Evolutionary conservation across 257 asterid genomes (phyloP).

Genomic region (Salvia splendens): DNA sequence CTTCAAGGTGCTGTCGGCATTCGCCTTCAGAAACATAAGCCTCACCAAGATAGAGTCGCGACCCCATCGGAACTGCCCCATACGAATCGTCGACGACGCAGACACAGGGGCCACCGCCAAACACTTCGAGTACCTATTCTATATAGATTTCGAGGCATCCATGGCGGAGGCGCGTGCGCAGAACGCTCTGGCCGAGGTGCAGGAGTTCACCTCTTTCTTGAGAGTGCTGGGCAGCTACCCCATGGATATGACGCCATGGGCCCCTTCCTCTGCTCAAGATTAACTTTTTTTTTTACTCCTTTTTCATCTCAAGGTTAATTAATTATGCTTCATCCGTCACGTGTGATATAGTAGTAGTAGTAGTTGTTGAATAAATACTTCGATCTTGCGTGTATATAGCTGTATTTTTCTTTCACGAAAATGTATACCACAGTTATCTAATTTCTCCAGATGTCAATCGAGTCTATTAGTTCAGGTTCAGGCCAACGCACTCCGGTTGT

Average conservation of each 20-base stretch:
- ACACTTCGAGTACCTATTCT: constrained; percentile 86
- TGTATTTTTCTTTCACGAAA: too few relatives aligned
- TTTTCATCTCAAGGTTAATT: neutral
- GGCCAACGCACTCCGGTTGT: too few relatives aligned
- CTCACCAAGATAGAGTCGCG: constrained; percentile 87
- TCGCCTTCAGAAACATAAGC: constrained; percentile 77
- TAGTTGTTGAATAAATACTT: too few relatives aligned
- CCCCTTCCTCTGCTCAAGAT: constrained; percentile 40
- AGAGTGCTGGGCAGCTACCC: constrained; percentile 93
- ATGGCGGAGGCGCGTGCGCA: constrained; percentile 92
- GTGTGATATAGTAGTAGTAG: too few relatives aligned
- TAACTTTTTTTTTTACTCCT: neutral
- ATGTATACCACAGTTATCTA: too few relatives aligned
- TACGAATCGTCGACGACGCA: constrained; percentile 61
- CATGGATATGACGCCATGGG: constrained; percentile 92
- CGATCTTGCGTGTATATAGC: too few relatives aligned
- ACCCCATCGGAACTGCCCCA: constrained; percentile 69
- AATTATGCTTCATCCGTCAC: too few relatives aligned
- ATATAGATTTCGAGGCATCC: constrained; percentile 86
- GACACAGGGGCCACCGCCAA: constrained; percentile 69
- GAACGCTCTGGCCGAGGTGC: constrained; percentile 80
- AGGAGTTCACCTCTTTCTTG: constrained; percentile 35
- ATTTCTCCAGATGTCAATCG: too few relatives aligned
- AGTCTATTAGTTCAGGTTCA: too few relatives aligned
- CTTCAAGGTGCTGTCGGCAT: constrained; percentile 83